phyloP scores from a whole-genome alignment of 768 basidiomycete genomes.

The Crucibulum laeve region DNA sequence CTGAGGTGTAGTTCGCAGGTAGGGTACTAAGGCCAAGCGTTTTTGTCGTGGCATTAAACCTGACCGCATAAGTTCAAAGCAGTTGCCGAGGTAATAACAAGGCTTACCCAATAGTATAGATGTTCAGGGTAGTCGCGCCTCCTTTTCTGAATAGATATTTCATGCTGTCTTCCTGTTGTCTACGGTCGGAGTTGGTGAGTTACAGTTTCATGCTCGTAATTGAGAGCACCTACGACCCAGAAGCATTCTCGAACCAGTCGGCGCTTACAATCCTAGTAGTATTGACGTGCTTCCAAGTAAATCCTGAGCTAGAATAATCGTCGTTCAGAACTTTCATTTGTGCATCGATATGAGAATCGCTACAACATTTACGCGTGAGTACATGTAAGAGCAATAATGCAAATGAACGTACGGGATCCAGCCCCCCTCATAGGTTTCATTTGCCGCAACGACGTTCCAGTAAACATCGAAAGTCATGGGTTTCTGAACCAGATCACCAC shows the following conservation, averaged over 20 bases:
- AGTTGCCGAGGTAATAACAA: conserved; percentile 6
- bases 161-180: conserved; percentile 27
- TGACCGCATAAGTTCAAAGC: conserved; percentile 8
- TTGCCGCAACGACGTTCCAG: conserved; percentile 25
- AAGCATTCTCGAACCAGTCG: conserved; percentile 38
- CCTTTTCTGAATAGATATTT: conserved; percentile 34
- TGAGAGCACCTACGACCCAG: conserved; percentile 16
- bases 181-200: conserved; percentile 2
- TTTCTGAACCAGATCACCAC: background rate
- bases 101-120: conserved; percentile 31
- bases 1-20: conserved; percentile 31
- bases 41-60: conserved; percentile 17
- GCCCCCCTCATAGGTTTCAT: conserved; percentile 28
- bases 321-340: conserved; percentile 39
- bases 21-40: conserved; percentile 46
- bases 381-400: background rate
- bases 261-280: conserved; percentile 33
- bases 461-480: conserved; percentile 22
- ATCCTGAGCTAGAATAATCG: conserved; percentile 28
- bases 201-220: conserved; percentile 3
- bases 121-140: conserved; percentile 27
- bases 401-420: conserved; percentile 30
- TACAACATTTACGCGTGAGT: background rate
- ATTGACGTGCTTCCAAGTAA: conserved; percentile 28
- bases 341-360: conserved; percentile 21